A percentile compares a stretch with the other conserved stretches of the same genome.
These are phyloP conservation scores for Cutaneotrichosporon cutaneum DNA, from an alignment of 1,284 basidiomycete genomes.

Conservation along the genomic window DNA sequence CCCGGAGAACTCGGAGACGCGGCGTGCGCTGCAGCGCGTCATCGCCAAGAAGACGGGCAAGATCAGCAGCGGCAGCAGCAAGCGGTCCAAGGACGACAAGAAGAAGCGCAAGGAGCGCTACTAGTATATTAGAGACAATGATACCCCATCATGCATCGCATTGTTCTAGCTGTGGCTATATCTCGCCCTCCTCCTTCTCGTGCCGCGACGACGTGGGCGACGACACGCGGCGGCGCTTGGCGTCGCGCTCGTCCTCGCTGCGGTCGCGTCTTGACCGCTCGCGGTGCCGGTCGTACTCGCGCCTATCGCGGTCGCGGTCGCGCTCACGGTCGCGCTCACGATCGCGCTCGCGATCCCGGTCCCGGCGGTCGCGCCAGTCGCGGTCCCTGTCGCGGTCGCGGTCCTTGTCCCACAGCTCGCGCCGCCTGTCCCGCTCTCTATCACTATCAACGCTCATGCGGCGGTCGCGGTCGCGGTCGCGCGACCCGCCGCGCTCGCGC, in stretches of 20 bases:
- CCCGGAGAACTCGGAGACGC: conserved; percentile 44
- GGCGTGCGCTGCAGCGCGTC: conserved; percentile 45
- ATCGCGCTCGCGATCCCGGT: conserved; percentile 22
- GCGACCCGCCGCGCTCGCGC: conserved; percentile 59
- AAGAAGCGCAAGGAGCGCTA: conserved; percentile 38
- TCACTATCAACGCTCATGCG: conserved; percentile 20
- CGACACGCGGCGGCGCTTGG: conserved; percentile 27
- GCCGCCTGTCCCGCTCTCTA: conserved; percentile 44
- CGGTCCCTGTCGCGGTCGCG: conserved; percentile 41
- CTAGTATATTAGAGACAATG: conserved; percentile 8
- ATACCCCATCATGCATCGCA: conserved; percentile 16
- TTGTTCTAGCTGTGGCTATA: conserved; percentile 14
- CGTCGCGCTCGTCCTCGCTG: conserved; percentile 29
- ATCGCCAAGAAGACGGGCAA: conserved; percentile 32
- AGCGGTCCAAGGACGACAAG: conserved; percentile 21
- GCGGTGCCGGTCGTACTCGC: too few species aligned
- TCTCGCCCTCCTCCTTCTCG: conserved; percentile 27
- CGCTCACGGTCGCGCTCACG: conserved; percentile 20
- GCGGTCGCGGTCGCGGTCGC: conserved; percentile 39
- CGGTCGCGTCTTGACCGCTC: too few species aligned
- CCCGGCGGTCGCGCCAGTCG: conserved; percentile 38
- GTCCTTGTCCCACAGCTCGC: conserved; percentile 26
- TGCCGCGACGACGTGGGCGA: conserved; percentile 1
- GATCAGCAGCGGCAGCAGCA: conserved; percentile 15
- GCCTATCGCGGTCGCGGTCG: conserved; percentile 14